These are phyloP conservation scores for Mortierella sp. DNA, from an alignment of 371 early-diverging fungal genomes.

Conservation along the genomic window DNA sequence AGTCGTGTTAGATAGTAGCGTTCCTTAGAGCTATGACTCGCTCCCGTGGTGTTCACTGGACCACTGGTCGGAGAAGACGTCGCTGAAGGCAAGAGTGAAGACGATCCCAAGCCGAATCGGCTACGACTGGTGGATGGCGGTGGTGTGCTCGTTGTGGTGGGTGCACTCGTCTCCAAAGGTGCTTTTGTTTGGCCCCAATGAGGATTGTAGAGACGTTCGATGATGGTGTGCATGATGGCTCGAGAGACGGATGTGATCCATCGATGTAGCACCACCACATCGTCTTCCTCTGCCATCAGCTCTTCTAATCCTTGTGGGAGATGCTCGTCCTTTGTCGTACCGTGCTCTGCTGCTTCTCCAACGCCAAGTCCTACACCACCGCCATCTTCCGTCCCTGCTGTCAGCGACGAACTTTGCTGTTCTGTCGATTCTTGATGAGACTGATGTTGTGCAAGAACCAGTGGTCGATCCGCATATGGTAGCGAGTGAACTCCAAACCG, in stretches of 20 bases:
- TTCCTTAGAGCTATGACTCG: slow-evolving; percentile 8
- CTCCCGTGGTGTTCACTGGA: neutral
- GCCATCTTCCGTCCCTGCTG: slow-evolving; percentile 1
- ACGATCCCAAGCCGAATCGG: slow-evolving; percentile 6
- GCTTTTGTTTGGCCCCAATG: slow-evolving; percentile 9
- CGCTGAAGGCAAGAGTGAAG: neutral
- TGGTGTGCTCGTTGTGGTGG: slow-evolving; percentile 3
- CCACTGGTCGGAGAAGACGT: slow-evolving; percentile 4
- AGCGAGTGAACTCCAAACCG: slow-evolving; percentile 65
- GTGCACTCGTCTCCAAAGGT: neutral
- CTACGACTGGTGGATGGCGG: slow-evolving; percentile 5
- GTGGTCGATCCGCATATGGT: slow-evolving; percentile 59
- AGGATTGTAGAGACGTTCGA: slow-evolving; percentile 44
- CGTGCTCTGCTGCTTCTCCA: slow-evolving; percentile 28
- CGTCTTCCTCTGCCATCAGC: slow-evolving; percentile 28
- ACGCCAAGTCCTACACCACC: slow-evolving; percentile 19
- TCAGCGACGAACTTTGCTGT: slow-evolving; percentile 3
- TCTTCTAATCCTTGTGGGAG: slow-evolving; percentile 13
- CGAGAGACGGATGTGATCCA: slow-evolving; percentile 78
- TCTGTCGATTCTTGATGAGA: slow-evolving; percentile 3
- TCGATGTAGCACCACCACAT: slow-evolving; percentile 63
- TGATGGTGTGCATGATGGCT: slow-evolving; percentile 62
- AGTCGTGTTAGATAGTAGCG: slow-evolving; percentile 33
- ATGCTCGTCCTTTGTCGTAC: neutral
- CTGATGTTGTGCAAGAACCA: slow-evolving; percentile 16